phyloP scores from a whole-genome alignment of 2,329 filamentous ascomycete genomes.

The Bimuria novae-zelandiae region DNA sequence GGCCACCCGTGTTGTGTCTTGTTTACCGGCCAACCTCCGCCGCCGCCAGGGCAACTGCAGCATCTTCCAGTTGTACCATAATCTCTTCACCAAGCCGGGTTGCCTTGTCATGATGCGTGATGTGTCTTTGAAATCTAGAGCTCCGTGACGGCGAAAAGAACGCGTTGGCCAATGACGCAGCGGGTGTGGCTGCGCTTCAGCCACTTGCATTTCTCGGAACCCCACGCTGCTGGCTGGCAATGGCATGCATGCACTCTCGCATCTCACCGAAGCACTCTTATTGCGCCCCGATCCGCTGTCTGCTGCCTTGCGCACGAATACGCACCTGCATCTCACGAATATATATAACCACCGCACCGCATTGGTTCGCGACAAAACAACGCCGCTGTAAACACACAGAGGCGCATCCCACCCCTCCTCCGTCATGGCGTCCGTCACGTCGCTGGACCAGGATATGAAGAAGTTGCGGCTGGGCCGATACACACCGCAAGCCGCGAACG shows the following conservation, averaged over 20 bases:
- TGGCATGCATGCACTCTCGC: conserved; percentile 8
- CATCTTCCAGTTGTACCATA: conserved; percentile 68
- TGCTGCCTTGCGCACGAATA: conserved; percentile 1
- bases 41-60: conserved; percentile 66
- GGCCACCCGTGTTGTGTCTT: background rate
- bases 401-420: conserved; percentile 16
- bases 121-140: conserved; percentile 11
- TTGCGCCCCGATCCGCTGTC: background rate
- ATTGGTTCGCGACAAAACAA: conserved; percentile 1
- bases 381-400: background rate
- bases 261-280: background rate
- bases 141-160: conserved; percentile 14
- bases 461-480: conserved; percentile 91
- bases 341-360: conserved; percentile 6
- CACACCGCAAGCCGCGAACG: conserved; percentile 85
- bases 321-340: conserved; percentile 3
- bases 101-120: conserved; percentile 40
- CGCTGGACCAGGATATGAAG: conserved; percentile 93
- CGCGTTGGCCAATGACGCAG: conserved; percentile 34
- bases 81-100: conserved; percentile 45
- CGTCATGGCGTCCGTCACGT: conserved; percentile 88
- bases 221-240: conserved; percentile 6
- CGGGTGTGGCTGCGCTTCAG: conserved; percentile 29
- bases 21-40: conserved; percentile 61
- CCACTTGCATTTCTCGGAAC: conserved; percentile 7